Evolutionary conservation across 1,284 basidiomycete species (phyloP).

Genomic region (Sporisorium reilianum): DNA sequence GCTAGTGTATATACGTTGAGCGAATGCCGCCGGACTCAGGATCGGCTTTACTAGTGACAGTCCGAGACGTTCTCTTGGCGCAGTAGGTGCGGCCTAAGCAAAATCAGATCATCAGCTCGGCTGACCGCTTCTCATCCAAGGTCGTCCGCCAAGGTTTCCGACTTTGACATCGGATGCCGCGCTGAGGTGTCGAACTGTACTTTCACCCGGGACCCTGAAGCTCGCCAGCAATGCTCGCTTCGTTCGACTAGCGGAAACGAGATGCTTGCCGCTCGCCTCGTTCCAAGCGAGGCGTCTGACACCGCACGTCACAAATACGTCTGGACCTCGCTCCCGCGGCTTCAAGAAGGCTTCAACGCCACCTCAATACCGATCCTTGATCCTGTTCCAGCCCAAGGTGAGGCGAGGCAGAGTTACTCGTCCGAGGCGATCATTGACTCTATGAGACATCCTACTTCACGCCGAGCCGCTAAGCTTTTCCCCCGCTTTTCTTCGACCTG

Average conservation of each 20-base stretch:
- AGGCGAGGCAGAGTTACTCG: background rate
- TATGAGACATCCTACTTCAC: background rate
- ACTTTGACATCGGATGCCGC: background rate
- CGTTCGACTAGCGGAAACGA: background rate
- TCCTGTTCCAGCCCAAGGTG: background rate
- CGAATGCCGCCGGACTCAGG: background rate
- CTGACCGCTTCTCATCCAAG: too few species aligned
- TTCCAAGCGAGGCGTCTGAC: slow-evolving; percentile 24
- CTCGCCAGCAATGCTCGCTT: background rate
- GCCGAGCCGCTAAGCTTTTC: background rate
- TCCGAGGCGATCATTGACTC: background rate
- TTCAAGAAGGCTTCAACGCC: background rate
- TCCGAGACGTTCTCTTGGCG: background rate
- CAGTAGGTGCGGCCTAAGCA: too few species aligned
- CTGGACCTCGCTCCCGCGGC: background rate
- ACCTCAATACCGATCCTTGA: background rate
- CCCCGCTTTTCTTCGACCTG: background rate
- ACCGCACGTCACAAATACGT: slow-evolving; percentile 16
- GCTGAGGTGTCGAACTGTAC: background rate
- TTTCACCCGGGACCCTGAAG: background rate
- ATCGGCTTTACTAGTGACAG: background rate
- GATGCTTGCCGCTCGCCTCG: slow-evolving; percentile 14
- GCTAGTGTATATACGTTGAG: too few species aligned
- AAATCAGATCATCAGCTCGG: too few species aligned
- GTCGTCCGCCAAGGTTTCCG: background rate